Evolutionary conservation across 2,329 filamentous ascomycete genomes (phyloP), one percentile per base, ranked within the genome.

Genomic region (Metarhizium humberi): DNA sequence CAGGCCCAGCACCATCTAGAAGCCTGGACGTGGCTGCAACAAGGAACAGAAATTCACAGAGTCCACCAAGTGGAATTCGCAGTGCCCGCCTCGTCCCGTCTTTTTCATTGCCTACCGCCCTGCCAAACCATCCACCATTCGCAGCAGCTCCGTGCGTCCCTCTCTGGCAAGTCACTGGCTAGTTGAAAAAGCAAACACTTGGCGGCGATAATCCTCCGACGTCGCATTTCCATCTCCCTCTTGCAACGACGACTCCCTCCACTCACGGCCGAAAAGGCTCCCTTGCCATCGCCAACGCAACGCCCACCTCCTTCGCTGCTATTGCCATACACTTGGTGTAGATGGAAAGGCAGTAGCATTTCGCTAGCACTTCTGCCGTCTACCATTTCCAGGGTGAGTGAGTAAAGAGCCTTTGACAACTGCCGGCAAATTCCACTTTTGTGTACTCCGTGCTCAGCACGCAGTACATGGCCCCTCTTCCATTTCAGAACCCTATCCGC

Each of bases 151-250:
- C 34, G 14, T 47, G 30, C 52, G 32, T 46, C 29, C 42, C 30
- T 32, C 51, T 52, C 16, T 45, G n/a, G n/a, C 29, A 46, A 47
- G 40, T 42, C 51, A 52, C 51, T 53, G 51, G 42, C 29, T 49
- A 16, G 16, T 48, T 29, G 45, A 30, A 46, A 53, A 49, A 53
- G 43, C 42, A 56, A 56, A 56, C 43, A 51, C 52, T 47, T 56
- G 51, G 51, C 52, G 52, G 51, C 52, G 52, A 53, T 50, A 10
- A 18, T 57, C 45, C 52, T 53, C 53, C 53, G 50, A 55, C 56
- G 58, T 59, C 58, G 54, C 56, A 58, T 53, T 50, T 14, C 50
- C 42, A 11, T 49, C 45, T 14, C 40, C 55, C 49, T 54, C 48
- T 38, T 51, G 51, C 29, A 36, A 25, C 47, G 32, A 34, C n/a